Percentiles rank a stretch among this genome's conserved stretches.
These are phyloP conservation scores for Hevea brasiliensis DNA, from an alignment of 345 rosid species.

Conservation along the genomic window DNA sequence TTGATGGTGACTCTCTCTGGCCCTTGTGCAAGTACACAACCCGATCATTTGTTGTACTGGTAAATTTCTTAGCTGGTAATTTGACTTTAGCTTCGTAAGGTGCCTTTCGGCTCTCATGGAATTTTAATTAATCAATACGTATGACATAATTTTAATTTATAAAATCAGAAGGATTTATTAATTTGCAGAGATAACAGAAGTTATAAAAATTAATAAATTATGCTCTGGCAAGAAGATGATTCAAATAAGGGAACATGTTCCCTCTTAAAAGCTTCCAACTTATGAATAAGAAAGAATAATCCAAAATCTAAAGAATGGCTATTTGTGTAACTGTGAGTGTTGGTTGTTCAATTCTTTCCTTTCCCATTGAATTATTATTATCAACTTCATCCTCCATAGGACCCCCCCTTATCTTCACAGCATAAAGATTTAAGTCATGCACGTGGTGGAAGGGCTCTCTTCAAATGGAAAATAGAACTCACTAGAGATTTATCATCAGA, in stretches of 20 bases:
- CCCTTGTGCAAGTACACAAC: constrained; percentile 16
- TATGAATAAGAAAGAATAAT: background rate
- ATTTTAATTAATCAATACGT: no score
- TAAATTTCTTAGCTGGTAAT: background rate
- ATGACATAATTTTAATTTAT: no score
- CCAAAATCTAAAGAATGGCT: constrained; percentile 3
- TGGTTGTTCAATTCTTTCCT: background rate
- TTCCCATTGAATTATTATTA: background rate
- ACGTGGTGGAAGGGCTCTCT: constrained; percentile 3
- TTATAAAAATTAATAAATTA: no score
- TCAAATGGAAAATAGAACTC: constrained; percentile 9
- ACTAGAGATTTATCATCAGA: background rate
- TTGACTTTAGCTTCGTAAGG: background rate
- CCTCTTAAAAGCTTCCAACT: background rate
- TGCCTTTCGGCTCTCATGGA: no score
- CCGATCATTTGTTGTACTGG: background rate
- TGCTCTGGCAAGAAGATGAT: background rate
- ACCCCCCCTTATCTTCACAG: constrained; percentile 18
- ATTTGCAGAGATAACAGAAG: no score
- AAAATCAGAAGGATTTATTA: no score
- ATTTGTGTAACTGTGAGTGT: background rate
- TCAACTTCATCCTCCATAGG: background rate
- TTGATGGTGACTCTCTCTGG: constrained; percentile 7
- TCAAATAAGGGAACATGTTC: constrained; percentile 17
- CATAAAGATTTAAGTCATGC: constrained; percentile 12